Evolutionary conservation across 2,329 filamentous ascomycete genomes (phyloP).

Genomic region (Pseudogymnoascus verrucosus): DNA sequence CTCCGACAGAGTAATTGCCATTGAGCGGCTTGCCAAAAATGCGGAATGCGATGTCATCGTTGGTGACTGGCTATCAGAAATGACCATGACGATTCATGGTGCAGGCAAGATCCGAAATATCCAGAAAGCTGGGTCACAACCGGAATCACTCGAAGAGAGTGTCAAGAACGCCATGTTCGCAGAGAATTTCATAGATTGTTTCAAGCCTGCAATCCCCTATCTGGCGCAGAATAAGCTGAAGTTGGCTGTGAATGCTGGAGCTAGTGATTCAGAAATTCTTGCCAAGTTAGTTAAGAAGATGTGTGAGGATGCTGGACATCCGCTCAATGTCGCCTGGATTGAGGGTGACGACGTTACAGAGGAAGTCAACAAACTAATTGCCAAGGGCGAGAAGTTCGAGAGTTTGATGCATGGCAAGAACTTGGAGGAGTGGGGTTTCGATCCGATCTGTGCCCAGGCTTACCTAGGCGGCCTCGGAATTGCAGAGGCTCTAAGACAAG

Average conservation of each 20-base stretch:
- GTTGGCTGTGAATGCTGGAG: slow-evolving; percentile 46
- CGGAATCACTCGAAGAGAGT: not conserved
- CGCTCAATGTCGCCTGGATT: slow-evolving; percentile 30
- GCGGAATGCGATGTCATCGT: slow-evolving; percentile 35
- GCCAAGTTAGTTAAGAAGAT: slow-evolving; percentile 19
- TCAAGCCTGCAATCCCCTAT: slow-evolving; percentile 30
- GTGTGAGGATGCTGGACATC: not conserved
- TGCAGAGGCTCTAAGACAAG: slow-evolving; percentile 28
- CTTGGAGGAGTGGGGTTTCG: slow-evolving; percentile 19
- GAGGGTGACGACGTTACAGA: slow-evolving; percentile 26
- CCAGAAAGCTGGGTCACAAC: not conserved
- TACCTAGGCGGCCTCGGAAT: slow-evolving; percentile 34
- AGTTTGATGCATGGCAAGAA: slow-evolving; percentile 2
- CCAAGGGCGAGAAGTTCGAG: slow-evolving; percentile 12
- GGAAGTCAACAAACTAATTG: slow-evolving; percentile 9
- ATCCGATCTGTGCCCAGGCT: slow-evolving; percentile 18
- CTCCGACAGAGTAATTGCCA: slow-evolving; percentile 9
- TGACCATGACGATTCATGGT: slow-evolving; percentile 26
- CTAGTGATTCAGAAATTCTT: slow-evolving; percentile 41
- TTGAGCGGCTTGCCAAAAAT: not conserved
- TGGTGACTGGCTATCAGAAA: slow-evolving; percentile 39
- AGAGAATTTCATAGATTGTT: slow-evolving; percentile 13
- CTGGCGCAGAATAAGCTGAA: slow-evolving; percentile 40
- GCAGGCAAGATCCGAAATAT: slow-evolving; percentile 14
- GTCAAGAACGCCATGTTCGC: not conserved